Evolutionary conservation across 2,329 filamentous ascomycete species (phyloP).

Genomic region (Biscogniauxia marginata): DNA sequence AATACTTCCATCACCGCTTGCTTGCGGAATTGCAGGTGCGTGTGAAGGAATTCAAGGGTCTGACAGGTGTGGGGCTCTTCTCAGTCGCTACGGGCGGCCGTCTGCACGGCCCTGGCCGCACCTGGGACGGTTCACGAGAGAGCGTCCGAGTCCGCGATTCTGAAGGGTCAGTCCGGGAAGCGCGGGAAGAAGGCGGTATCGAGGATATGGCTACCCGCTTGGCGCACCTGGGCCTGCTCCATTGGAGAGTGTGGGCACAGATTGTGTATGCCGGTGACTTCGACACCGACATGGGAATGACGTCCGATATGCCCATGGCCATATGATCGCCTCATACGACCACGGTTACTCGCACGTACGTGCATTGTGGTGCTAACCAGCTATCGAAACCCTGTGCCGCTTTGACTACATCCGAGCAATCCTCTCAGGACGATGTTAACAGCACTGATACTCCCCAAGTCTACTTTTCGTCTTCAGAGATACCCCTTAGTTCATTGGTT

Average conservation of each 20-base stretch:
- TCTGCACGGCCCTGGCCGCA: slow-evolving; percentile 37
- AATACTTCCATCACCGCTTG: slow-evolving; percentile 48
- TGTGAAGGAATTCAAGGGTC: slow-evolving; percentile 51
- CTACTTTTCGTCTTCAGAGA: slow-evolving; percentile 3
- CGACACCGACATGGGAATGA: slow-evolving; percentile 22
- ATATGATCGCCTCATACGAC: slow-evolving; percentile 15
- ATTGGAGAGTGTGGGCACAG: slow-evolving; percentile 86
- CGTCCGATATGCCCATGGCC: slow-evolving; percentile 22
- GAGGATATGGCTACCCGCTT: slow-evolving; percentile 73
- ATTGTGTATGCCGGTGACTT: slow-evolving; percentile 61
- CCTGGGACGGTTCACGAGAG: slow-evolving; percentile 33
- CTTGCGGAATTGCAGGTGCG: slow-evolving; percentile 47
- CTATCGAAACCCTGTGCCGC: not conserved
- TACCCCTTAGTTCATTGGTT: slow-evolving; percentile 3
- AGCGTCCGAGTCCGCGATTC: slow-evolving; percentile 27
- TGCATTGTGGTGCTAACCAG: not conserved
- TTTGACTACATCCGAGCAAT: not conserved
- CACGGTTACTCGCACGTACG: not conserved
- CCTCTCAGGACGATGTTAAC: not conserved
- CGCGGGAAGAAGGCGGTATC: slow-evolving; percentile 53
- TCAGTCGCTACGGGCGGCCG: slow-evolving; percentile 54
- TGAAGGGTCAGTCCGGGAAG: slow-evolving; percentile 35
- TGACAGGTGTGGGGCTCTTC: slow-evolving; percentile 55
- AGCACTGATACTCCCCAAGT: not conserved
- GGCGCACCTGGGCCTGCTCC: slow-evolving; percentile 78